phyloP scores from a whole-genome alignment of 768 basidiomycete species.

The Pleurotus salmoneostramineus region DNA sequence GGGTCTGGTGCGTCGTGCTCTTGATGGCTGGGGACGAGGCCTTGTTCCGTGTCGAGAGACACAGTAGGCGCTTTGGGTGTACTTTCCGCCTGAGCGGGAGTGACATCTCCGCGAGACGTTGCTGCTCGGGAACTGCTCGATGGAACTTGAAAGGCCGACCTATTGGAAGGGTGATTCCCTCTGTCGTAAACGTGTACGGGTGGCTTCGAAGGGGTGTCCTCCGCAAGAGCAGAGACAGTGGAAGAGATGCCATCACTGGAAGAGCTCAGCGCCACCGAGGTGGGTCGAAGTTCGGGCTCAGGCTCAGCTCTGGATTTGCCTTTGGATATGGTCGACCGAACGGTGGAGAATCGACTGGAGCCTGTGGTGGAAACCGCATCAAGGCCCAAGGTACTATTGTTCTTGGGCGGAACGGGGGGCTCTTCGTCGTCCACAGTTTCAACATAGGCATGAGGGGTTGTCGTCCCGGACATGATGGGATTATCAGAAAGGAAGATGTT shows the following conservation, averaged over 20 bases:
- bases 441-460: constrained; percentile 60
- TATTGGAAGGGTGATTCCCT: constrained; percentile 11
- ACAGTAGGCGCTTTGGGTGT: constrained; percentile 27
- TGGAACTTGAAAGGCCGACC: not conserved
- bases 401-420: constrained; percentile 26
- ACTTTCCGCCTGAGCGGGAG: constrained; percentile 23
- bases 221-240: constrained; percentile 35
- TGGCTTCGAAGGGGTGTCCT: constrained; percentile 47
- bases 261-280: not conserved
- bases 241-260: constrained; percentile 28
- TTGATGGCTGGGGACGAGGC: not conserved
- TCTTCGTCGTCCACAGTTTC: constrained; percentile 37
- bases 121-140: constrained; percentile 7
- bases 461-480: constrained; percentile 27
- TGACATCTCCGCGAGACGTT: constrained; percentile 2
- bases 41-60: constrained; percentile 7
- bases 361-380: constrained; percentile 20
- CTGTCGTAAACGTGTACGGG: constrained; percentile 59
- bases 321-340: constrained; percentile 28
- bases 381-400: constrained; percentile 23
- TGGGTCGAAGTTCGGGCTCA: constrained; percentile 8
- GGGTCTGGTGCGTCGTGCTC: constrained; percentile 26
- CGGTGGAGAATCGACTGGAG: constrained; percentile 8
- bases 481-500: not conserved
- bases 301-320: constrained; percentile 45